A percentile compares a stretch with the other conserved stretches of the same genome.
These are phyloP conservation scores for Stephanodiscus minutulus DNA, from an alignment of 108 stramenopile genomes.

Conservation along the genomic window DNA sequence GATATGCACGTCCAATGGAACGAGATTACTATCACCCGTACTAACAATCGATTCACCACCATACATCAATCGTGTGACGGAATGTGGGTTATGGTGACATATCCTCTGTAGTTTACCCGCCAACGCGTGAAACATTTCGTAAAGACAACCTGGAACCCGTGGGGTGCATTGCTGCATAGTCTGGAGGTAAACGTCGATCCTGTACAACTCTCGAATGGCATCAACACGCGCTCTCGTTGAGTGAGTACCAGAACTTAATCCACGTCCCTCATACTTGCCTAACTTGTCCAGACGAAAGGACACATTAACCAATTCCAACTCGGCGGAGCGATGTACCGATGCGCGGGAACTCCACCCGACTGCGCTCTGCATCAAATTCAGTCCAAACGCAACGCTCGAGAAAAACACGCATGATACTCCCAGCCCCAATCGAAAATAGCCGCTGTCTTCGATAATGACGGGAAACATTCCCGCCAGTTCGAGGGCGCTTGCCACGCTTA, in stretches of 20 bases:
- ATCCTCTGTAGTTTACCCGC: slow-evolving; percentile 17
- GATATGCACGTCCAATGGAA: slow-evolving; percentile 36
- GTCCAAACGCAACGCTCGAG: slow-evolving; percentile 17
- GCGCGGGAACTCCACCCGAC: slow-evolving; percentile 37
- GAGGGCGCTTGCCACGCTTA: slow-evolving; percentile 33
- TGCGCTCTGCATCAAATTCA: slow-evolving; percentile 30
- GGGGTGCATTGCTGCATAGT: slow-evolving; percentile 38
- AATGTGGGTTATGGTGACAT: slow-evolving; percentile 27
- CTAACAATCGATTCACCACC: slow-evolving; percentile 3
- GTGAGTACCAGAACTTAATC: slow-evolving; percentile 14
- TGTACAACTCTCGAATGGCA: slow-evolving; percentile 33
- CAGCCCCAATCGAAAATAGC: slow-evolving; percentile 1
- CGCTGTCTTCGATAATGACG: background rate
- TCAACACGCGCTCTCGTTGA: slow-evolving; percentile 26
- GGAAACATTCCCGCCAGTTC: slow-evolving; percentile 3
- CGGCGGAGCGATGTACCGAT: slow-evolving; percentile 18
- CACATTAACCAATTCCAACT: slow-evolving; percentile 30
- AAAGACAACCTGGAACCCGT: slow-evolving; percentile 12
- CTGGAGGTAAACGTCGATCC: slow-evolving; percentile 31
- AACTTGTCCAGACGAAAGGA: slow-evolving; percentile 27
- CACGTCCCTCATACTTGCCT: slow-evolving; percentile 16
- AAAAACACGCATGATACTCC: slow-evolving; percentile 20
- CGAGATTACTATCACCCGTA: slow-evolving; percentile 5
- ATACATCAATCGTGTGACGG: slow-evolving; percentile 17
- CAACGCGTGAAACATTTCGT: slow-evolving; percentile 19